Conservation (phyloP, 345 rosid species). For the Iberis pinnata region DNA sequence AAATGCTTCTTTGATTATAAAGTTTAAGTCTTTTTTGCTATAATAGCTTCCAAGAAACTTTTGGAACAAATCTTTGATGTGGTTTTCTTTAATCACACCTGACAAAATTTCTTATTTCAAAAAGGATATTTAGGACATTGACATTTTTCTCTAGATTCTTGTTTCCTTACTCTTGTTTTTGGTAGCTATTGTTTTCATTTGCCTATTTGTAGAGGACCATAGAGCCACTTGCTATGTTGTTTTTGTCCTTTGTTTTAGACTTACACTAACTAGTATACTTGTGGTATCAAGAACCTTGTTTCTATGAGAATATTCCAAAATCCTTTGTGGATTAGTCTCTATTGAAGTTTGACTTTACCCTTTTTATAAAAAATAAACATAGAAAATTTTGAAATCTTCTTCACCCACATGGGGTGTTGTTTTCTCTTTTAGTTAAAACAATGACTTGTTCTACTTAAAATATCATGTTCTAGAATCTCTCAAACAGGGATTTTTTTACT, state of each 20-base stretch:
- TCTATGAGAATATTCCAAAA: conserved; percentile 27
- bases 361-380: neutral
- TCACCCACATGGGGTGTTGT: conserved; percentile 30
- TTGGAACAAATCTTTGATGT: neutral
- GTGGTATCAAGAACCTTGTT: conserved; percentile 27
- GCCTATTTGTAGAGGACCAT: conserved; percentile 18
- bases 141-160: conserved; percentile 24
- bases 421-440: conserved; percentile 13
- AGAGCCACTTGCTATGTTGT: conserved; percentile 19
- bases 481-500: neutral
- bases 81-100: conserved; percentile 14
- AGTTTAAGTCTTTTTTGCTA: conserved; percentile 2
- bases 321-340: conserved; percentile 27
- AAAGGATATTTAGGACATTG: conserved; percentile 23
- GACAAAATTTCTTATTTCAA: conserved; percentile 22
- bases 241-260: conserved; percentile 22
- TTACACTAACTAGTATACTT: conserved; percentile 15
- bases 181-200: conserved; percentile 8
- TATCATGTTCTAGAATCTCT: conserved; percentile 20
- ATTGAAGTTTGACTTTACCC: conserved; percentile 28
- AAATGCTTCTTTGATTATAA: conserved; percentile 6
- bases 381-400: too few species aligned
- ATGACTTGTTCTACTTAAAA: conserved; percentile 15
- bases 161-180: conserved; percentile 22
- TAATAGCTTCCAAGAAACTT: too few species aligned